Percentiles rank a stretch among this genome's conserved stretches.
These are phyloP conservation scores for Cryphonectria nitschkei DNA, from an alignment of 2,329 filamentous ascomycete species.

Conservation along the genomic window DNA sequence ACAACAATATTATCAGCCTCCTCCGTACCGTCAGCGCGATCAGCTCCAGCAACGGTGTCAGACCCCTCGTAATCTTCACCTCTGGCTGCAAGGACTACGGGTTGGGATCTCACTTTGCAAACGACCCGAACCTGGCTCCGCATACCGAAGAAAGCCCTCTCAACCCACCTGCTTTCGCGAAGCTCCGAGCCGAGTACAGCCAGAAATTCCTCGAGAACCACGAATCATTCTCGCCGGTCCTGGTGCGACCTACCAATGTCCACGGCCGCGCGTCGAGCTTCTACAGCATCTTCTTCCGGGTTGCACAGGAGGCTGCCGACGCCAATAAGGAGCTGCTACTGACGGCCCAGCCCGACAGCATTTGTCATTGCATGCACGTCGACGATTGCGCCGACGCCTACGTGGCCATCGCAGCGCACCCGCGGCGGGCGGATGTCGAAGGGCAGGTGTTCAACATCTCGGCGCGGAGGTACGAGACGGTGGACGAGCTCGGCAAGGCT, in stretches of 20 bases:
- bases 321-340: conserved; percentile 33
- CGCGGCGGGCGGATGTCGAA: conserved; percentile 37
- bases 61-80: conserved; percentile 49
- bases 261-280: conserved; percentile 51
- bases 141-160: conserved; percentile 49
- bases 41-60: conserved; percentile 39
- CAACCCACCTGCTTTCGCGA: conserved; percentile 35
- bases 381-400: conserved; percentile 56
- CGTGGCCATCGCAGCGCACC: conserved; percentile 47
- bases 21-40: conserved; percentile 40
- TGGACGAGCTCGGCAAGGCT: conserved; percentile 43
- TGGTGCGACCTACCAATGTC: conserved; percentile 52
- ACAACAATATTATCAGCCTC: conserved; percentile 40
- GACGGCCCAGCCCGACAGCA: conserved; percentile 40
- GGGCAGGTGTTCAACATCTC: conserved; percentile 53
- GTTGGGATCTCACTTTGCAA: conserved; percentile 39
- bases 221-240: conserved; percentile 46
- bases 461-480: conserved; percentile 47
- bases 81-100: conserved; percentile 58
- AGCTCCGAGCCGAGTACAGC: conserved; percentile 39
- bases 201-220: conserved; percentile 43
- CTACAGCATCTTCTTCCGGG: conserved; percentile 46
- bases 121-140: conserved; percentile 40
- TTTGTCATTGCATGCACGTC: conserved; percentile 52
- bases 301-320: conserved; percentile 31